Percentiles rank a stretch among this genome's conserved stretches.
phyloP scores from a whole-genome alignment of 2,329 filamentous ascomycete species.

The Pseudogymnoascus sp. region DNA sequence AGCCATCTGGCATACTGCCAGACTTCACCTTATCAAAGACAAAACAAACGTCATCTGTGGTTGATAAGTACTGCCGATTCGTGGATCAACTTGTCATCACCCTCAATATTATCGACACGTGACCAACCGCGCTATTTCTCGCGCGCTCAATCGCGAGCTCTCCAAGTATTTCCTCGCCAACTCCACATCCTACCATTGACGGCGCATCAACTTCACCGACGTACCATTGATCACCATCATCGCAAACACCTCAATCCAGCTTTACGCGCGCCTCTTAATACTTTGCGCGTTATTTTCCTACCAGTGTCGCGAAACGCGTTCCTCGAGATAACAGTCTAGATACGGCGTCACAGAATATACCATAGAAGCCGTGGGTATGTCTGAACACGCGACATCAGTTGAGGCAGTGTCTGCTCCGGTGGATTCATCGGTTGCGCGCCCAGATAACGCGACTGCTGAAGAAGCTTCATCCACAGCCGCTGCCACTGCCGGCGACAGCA shows the following conservation, averaged over 20 bases:
- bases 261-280: neutral
- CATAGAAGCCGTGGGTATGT: constrained; percentile 8
- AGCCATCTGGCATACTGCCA: neutral
- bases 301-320: constrained; percentile 7
- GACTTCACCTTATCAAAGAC: neutral
- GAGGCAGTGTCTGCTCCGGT: constrained; percentile 2
- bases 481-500: neutral
- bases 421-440: neutral
- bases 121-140: constrained; percentile 10
- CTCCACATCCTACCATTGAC: constrained; percentile 3
- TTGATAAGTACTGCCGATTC: neutral
- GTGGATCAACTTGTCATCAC: constrained; percentile 3
- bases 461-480: neutral
- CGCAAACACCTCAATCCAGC: neutral
- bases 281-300: constrained; percentile 9
- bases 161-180: constrained; percentile 8
- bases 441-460: constrained; percentile 5
- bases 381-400: constrained; percentile 6
- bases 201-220: constrained; percentile 7
- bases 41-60: neutral
- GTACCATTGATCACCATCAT: constrained; percentile 5
- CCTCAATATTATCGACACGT: constrained; percentile 5
- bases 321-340: neutral
- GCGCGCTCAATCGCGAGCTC: constrained; percentile 8
- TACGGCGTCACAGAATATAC: constrained; percentile 5